phyloP scores from a whole-genome alignment of 495 filamentous ascomycete genomes.

The Apiosordaria backusii region DNA sequence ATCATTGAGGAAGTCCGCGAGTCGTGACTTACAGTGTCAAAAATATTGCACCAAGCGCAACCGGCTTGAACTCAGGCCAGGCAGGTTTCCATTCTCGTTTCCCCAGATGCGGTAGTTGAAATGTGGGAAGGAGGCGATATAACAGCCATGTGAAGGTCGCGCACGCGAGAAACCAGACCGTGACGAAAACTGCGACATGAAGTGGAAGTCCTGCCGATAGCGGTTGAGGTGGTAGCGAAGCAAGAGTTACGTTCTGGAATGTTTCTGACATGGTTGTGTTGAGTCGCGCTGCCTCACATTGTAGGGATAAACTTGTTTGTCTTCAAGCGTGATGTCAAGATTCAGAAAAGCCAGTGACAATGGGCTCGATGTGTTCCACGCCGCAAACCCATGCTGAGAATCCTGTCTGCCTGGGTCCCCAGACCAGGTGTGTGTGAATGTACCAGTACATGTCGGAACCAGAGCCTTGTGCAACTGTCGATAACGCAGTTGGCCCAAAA shows the following conservation, averaged over 20 bases:
- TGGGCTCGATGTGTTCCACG: background rate
- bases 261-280: background rate
- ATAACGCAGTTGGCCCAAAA: background rate
- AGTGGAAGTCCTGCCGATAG: background rate
- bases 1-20: background rate
- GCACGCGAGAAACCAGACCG: background rate
- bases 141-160: background rate
- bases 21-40: background rate
- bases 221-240: background rate
- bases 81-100: background rate
- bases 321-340: background rate
- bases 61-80: background rate
- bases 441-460: background rate
- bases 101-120: background rate
- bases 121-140: background rate
- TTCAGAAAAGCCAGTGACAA: background rate
- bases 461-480: background rate
- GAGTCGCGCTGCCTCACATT: background rate
- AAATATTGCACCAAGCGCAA: background rate
- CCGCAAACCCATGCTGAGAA: background rate
- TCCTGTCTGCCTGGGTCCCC: background rate
- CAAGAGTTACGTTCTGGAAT: background rate
- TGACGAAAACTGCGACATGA: background rate
- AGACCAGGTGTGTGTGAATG: background rate
- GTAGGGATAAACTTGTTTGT: background rate